Percentiles rank a stretch among this genome's conserved stretches.
Evolutionary conservation across 441 rosid species (phyloP).

Genomic region (Daphne laureola): DNA sequence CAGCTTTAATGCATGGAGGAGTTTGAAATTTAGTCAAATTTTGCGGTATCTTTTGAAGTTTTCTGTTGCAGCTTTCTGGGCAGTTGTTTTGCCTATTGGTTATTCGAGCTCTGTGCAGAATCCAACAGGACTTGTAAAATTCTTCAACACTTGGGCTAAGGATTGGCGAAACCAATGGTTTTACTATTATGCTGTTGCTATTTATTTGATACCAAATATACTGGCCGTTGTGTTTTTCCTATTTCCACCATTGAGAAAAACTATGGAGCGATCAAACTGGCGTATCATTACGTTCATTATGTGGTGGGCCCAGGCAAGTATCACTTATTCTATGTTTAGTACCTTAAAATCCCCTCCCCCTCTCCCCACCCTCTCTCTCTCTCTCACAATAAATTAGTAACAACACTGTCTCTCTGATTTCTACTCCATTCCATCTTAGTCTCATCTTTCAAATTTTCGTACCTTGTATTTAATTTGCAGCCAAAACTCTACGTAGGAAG

Average conservation of each 20-base stretch:
- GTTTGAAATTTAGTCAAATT: slow-evolving; percentile 75
- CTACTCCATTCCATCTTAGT: neutral
- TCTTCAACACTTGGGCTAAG: slow-evolving; percentile 57
- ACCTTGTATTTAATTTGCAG: slow-evolving; percentile 23
- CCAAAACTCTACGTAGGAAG: slow-evolving; percentile 94
- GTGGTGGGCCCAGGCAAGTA: slow-evolving; percentile 99
- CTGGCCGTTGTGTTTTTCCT: slow-evolving; percentile 72
- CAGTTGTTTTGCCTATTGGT: slow-evolving; percentile 71
- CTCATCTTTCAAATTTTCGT: no score
- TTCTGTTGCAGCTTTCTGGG: slow-evolving; percentile 80
- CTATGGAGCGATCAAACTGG: slow-evolving; percentile 86
- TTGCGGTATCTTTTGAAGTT: slow-evolving; percentile 76
- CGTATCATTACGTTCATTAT: slow-evolving; percentile 61
- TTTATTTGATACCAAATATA: slow-evolving; percentile 77
- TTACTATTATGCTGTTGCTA: slow-evolving; percentile 70
- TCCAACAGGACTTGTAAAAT: slow-evolving; percentile 67
- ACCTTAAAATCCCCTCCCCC: neutral
- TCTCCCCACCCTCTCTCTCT: slow-evolving; percentile 2
- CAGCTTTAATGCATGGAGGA: slow-evolving; percentile 84
- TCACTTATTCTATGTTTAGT: slow-evolving; percentile 2
- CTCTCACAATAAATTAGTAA: neutral
- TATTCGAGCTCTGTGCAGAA: slow-evolving; percentile 70
- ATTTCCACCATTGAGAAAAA: slow-evolving; percentile 71
- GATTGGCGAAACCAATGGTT: slow-evolving; percentile 63
- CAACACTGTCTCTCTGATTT: neutral